Evolutionary conservation across 1,139 yeast species (phyloP), one percentile per base, ranked within the genome.

Genomic region (Kluyveromyces marxianus): DNA sequence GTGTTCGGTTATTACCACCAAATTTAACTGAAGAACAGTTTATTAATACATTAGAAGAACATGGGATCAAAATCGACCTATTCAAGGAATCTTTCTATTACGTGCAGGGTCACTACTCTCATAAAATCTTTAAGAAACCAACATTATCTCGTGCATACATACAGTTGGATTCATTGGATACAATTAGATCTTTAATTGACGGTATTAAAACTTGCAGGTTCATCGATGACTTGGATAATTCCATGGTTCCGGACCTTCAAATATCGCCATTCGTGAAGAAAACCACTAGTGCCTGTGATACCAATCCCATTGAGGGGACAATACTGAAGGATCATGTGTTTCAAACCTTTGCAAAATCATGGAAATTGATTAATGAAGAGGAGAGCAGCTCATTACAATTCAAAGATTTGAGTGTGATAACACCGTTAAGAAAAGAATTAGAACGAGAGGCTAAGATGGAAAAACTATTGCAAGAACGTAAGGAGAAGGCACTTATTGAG

Each of bases 1-100:
- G 62, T 5, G 36, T 62, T 24, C 52, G 68, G 38, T 39, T 55
- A n/a, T 41, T 64, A 27, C 68, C 68, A 14, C 68, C 68, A 3
- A 52, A 54, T 42, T 44, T 64, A 35, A 56, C 55, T 2, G 56
- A 55, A 39, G 52, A 48, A 7, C 50, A 54, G 35, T 63, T 63
- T 44, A 45, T 52, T 41, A 48, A 49, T 5, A 48, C 56, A 7
- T 34, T 58, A 10, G 49, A 48, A 14, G 29, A 37, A 7, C 25
- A 33, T 31, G 38, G 40, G 14, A 43, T 48, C 21, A 37, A 48
- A 14, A 34, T 50, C 8, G 32, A 48, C 6, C 48, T 45, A 34
- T 44, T 48, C 7, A 45, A 55, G 8, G 41, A 50, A 6, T 54
- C 53, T 36, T 51, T 51, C 42, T 63, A 63, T 43, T 64, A 48